Evolutionary conservation across 371 early-diverging fungal species (phyloP).

Genomic region (Mortierella sp.): DNA sequence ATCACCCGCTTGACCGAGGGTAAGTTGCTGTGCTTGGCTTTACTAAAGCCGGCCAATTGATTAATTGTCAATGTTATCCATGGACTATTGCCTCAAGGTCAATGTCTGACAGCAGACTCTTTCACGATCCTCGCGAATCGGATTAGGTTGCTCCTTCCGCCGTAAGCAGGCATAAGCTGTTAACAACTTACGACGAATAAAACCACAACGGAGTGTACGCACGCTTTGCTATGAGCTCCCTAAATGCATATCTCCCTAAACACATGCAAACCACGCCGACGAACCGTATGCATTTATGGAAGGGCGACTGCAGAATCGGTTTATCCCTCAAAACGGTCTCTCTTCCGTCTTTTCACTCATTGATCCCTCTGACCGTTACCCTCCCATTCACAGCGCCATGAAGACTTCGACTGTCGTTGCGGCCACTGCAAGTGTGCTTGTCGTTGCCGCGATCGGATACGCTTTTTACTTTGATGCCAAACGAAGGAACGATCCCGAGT

Average conservation of each 20-base stretch:
- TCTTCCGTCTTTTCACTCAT: neutral
- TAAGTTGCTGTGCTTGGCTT: conserved; percentile 30
- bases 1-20: conserved; percentile 97
- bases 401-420: conserved; percentile 58
- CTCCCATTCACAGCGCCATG: conserved; percentile 21
- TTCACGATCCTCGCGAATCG: too few species aligned
- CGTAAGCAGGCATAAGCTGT: conserved; percentile 57
- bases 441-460: conserved; percentile 74
- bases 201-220: too few species aligned
- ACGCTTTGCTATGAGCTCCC: too few species aligned
- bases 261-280: conserved; percentile 42
- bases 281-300: too few species aligned
- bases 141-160: conserved; percentile 59
- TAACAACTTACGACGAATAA: too few species aligned
- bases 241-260: conserved; percentile 23
- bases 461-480: conserved; percentile 86
- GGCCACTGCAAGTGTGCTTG: conserved; percentile 62
- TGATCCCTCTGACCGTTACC: neutral
- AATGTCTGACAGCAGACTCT: neutral
- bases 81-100: too few species aligned
- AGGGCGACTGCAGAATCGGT: too few species aligned
- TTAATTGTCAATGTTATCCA: neutral
- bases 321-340: too few species aligned
- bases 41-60: conserved; percentile 14
- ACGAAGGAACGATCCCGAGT: conserved; percentile 79